These are phyloP conservation scores for Neocucurbitaria cava DNA, from an alignment of 2,329 filamentous ascomycete genomes.

Conservation along the genomic window DNA sequence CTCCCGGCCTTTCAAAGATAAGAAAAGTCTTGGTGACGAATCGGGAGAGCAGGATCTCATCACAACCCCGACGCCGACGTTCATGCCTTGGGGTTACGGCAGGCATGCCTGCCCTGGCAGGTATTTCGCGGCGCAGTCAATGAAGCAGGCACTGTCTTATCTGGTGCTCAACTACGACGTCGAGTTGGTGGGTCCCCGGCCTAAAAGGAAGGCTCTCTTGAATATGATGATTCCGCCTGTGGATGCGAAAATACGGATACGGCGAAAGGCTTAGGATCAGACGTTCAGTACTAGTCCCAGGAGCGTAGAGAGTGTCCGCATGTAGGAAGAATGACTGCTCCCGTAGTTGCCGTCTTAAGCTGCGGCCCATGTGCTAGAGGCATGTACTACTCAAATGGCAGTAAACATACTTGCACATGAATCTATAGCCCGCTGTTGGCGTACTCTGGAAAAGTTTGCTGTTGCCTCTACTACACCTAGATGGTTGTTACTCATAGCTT, in stretches of 20 bases:
- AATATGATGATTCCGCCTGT: slow-evolving; percentile 7
- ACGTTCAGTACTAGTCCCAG: too few relatives aligned
- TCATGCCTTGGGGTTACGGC: slow-evolving; percentile 13
- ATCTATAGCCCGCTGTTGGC: too few relatives aligned
- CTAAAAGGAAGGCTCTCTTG: neutral
- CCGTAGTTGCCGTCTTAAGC: too few relatives aligned
- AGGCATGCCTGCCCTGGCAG: slow-evolving; percentile 14
- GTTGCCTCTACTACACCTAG: too few relatives aligned
- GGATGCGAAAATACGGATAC: neutral
- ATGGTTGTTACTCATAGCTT: too few relatives aligned
- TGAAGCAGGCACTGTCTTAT: slow-evolving; percentile 12
- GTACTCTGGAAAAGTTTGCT: too few relatives aligned
- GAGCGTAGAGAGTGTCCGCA: too few relatives aligned
- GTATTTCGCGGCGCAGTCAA: slow-evolving; percentile 10
- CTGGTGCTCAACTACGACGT: slow-evolving; percentile 10
- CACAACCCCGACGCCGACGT: neutral
- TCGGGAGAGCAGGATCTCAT: neutral
- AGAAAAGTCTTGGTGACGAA: neutral
- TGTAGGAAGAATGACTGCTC: too few relatives aligned
- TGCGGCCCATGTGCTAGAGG: too few relatives aligned
- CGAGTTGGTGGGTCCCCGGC: neutral
- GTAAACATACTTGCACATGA: too few relatives aligned
- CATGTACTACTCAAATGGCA: too few relatives aligned
- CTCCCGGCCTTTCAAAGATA: neutral
- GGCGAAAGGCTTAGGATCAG: neutral